Evolutionary conservation across 78 protist genomes (phyloP), one percentile per base, ranked within the genome.

Genomic region (Diacronema lutheri): DNA sequence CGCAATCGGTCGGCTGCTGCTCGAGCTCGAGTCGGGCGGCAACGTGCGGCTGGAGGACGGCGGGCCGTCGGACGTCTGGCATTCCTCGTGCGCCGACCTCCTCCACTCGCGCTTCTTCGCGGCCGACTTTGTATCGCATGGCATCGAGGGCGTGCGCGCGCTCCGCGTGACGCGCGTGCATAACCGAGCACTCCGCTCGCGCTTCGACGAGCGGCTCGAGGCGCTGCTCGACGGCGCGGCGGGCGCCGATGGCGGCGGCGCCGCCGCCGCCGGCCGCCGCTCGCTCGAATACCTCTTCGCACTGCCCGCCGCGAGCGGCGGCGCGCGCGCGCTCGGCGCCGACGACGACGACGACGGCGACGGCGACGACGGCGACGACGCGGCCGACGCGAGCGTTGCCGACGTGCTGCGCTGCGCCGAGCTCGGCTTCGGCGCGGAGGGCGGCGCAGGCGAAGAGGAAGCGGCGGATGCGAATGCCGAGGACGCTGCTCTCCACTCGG

Each of bases 21-120:
- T 93, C 31, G 95, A 93, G 81, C 89, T 93, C 4, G 86, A 89
- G 16, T 88, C 95, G 5, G 95, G 95, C 38, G 95, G 95, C 19
- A 93, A 93, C 92, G 80, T 93, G 69, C 88, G 93, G 9, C 58
- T 93, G 19, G 95, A 93, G 84, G 95, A 93, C 41, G 95, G 95
- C 44, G 78, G 80, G 83, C 89, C 84, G 19, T 0, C 35, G 41
- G 95, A 93, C 79, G 90, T 85, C 13, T 93, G 95, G 95, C 77
- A 58, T 84, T 41, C 76, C 20, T 71, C 86, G 13, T 93, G 95
- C 81, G 83, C 86, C 62, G 95, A 89, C 46, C 91, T 92, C n/a
- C 80, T 88, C 58, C 7, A 37, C 38, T 77, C 87, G 21, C 90
- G 94, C 31, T 91, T 91, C 71, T 88, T 81, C 79, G 41, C 77